Conservation (phyloP, 768 basidiomycete species). For the Leccinum olivaceopallidum region DNA sequence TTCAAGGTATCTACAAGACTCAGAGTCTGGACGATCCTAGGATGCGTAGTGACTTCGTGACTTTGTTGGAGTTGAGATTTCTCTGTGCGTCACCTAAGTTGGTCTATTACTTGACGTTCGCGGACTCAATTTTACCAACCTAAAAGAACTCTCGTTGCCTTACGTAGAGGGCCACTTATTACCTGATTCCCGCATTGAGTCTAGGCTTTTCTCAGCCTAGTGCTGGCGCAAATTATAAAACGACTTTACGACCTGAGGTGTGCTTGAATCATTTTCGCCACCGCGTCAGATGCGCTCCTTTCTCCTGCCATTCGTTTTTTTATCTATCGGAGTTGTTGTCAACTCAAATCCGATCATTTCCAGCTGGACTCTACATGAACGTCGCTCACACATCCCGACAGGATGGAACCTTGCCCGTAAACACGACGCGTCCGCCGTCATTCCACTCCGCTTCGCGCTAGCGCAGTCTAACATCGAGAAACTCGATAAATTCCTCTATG, state of each 20-base stretch:
- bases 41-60: not conserved
- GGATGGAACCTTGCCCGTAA: conserved; percentile 39
- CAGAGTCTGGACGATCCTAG: not conserved
- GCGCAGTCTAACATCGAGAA: conserved; percentile 41
- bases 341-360: conserved; percentile 10
- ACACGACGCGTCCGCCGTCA: conserved; percentile 29
- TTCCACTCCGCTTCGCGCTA: conserved; percentile 49
- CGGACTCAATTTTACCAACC: not conserved
- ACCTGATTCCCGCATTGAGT: not conserved
- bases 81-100: not conserved
- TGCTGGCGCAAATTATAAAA: not conserved
- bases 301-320: conserved; percentile 23
- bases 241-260: not conserved
- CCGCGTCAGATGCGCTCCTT: conserved; percentile 17
- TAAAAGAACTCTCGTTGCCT: not conserved
- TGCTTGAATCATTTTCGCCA: not conserved
- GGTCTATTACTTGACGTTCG: too few species aligned
- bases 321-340: conserved; percentile 19
- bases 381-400: conserved; percentile 36
- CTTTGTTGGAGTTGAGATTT: not conserved
- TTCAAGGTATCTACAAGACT: not conserved
- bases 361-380: conserved; percentile 16
- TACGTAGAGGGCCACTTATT: not conserved
- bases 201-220: not conserved
- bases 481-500: conserved; percentile 42